A percentile compares a stretch with the other conserved stretches of the same genome.
phyloP scores from a whole-genome alignment of 306 rosid species.

The Sicyos edulis region DNA sequence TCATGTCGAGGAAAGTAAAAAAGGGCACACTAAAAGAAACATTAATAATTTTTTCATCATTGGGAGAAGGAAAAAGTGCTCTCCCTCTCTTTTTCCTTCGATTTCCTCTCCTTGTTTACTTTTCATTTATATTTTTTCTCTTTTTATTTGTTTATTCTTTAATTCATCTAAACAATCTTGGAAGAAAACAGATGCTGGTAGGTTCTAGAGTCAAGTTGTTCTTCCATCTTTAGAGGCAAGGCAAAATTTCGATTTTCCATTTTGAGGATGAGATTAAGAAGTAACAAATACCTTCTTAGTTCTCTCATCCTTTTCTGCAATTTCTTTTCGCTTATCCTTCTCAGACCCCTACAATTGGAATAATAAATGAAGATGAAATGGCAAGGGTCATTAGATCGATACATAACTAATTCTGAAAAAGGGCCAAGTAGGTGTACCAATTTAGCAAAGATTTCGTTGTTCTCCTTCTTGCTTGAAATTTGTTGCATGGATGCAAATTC shows the following conservation, averaged over 20 bases:
- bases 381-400: neutral
- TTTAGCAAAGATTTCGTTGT: conserved; percentile 63
- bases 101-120: neutral
- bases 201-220: neutral
- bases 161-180: neutral
- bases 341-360: conserved; percentile 64
- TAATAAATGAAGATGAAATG: neutral
- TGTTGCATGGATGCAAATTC: conserved; percentile 82
- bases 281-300: conserved; percentile 53
- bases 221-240: neutral
- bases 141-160: neutral
- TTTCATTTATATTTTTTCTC: neutral
- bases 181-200: neutral
- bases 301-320: conserved; percentile 75
- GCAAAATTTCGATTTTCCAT: neutral
- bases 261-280: neutral
- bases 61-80: neutral
- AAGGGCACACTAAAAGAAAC: too few relatives aligned
- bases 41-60: neutral
- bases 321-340: conserved; percentile 78
- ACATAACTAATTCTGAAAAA: neutral
- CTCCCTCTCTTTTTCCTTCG: neutral
- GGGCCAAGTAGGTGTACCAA: conserved; percentile 41
- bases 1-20: too few relatives aligned
- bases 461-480: conserved; percentile 81